A percentile compares a stretch with the other conserved stretches of the same genome.
Conservation (phyloP, 2,329 filamentous ascomycete genomes). For the Xylaria sp. region DNA sequence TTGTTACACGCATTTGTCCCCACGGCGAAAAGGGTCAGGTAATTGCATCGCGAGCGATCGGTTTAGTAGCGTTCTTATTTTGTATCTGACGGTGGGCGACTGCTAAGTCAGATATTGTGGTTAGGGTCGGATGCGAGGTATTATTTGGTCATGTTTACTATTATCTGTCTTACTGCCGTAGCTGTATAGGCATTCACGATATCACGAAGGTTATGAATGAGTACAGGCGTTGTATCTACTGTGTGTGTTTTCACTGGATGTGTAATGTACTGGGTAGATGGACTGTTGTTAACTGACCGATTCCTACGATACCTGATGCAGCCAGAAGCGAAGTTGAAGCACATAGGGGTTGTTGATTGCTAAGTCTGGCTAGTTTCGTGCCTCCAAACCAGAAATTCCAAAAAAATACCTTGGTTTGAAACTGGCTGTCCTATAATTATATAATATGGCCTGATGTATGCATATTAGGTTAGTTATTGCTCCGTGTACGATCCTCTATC, state of each 20-base stretch:
- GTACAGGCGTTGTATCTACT: not conserved
- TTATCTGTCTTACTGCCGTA: not conserved
- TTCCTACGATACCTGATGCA: too few species aligned
- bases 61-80: slow-evolving; percentile 18
- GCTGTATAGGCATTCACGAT: slow-evolving; percentile 24
- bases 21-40: slow-evolving; percentile 24
- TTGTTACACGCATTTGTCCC: slow-evolving; percentile 36
- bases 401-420: not conserved
- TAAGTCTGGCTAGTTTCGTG: too few species aligned
- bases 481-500: not conserved
- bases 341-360: not conserved
- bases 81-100: not conserved
- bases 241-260: not conserved
- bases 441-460: not conserved
- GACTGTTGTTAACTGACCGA: too few species aligned
- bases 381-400: not conserved
- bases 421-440: not conserved
- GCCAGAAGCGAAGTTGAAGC: too few species aligned
- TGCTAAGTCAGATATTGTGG: not conserved
- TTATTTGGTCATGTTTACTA: slow-evolving; percentile 5
- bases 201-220: slow-evolving; percentile 26
- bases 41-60: slow-evolving; percentile 25
- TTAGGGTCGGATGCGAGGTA: slow-evolving; percentile 2
- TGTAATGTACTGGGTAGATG: too few species aligned
- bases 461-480: not conserved